A percentile compares a stretch with the other conserved stretches of the same genome.
Evolutionary conservation across 1,284 basidiomycete species (phyloP).

Genomic region (Leccinum pallidistipes): DNA sequence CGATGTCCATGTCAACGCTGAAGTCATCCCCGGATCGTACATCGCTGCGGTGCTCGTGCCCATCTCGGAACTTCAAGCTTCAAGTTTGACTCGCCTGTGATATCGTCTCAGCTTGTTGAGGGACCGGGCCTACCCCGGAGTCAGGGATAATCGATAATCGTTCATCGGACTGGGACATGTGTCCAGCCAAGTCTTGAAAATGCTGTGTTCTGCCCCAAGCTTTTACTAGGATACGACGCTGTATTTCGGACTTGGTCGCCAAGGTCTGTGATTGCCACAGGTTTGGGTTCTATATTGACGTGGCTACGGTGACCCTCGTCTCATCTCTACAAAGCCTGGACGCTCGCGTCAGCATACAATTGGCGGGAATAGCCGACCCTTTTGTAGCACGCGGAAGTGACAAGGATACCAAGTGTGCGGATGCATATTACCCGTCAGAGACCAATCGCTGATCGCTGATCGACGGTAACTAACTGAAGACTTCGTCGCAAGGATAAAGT

Average conservation of each 20-base stretch:
- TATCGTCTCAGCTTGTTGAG: not conserved
- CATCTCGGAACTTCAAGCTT: not conserved
- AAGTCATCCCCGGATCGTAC: not conserved
- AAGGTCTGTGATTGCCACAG: not conserved
- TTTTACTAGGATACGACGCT: not conserved
- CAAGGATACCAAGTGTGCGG: not conserved
- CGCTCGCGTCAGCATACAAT: not conserved
- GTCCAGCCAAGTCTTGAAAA: not conserved
- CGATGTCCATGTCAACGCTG: too few relatives aligned
- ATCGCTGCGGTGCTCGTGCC: not conserved
- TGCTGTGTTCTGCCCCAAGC: not conserved
- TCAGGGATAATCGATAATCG: not conserved
- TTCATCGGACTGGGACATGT: not conserved
- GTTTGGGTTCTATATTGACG: constrained; percentile 1
- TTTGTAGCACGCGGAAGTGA: constrained; percentile 7
- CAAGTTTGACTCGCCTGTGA: not conserved
- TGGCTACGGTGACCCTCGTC: constrained; percentile 2
- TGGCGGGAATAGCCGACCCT: not conserved
- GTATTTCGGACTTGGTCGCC: constrained; percentile 2
- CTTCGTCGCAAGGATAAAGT: constrained; percentile 14
- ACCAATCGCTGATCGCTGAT: not conserved
- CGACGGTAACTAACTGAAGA: constrained; percentile 1
- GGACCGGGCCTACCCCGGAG: not conserved
- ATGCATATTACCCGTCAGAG: constrained; percentile 3
- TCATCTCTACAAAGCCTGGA: not conserved